These are phyloP conservation scores for Dictyostelium firmibasis DNA, from an alignment of 78 protist species.

Conservation along the genomic window DNA sequence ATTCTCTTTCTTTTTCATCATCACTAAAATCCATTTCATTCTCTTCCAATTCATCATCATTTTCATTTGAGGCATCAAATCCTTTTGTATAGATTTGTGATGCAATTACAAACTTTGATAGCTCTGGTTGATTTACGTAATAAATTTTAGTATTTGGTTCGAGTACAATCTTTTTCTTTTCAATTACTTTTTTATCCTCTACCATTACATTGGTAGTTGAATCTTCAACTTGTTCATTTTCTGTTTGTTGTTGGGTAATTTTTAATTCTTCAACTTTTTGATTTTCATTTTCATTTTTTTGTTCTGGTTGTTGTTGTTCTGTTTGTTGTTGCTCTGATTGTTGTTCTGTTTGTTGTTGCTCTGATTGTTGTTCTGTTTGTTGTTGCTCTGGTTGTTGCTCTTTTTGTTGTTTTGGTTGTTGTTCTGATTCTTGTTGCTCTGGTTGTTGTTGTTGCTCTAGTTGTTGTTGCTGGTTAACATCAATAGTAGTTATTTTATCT, in stretches of 20 bases:
- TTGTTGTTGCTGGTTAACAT: too few relatives aligned
- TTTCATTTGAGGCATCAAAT: slow-evolving; percentile 50
- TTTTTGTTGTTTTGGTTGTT: too few relatives aligned
- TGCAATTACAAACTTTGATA: slow-evolving; percentile 41
- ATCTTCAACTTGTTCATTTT: background rate
- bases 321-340: background rate
- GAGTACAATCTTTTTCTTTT: slow-evolving; percentile 11
- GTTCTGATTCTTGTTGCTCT: too few relatives aligned
- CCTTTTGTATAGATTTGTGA: slow-evolving; percentile 64
- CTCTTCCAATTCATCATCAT: slow-evolving; percentile 58
- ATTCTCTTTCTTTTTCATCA: slow-evolving; percentile 71
- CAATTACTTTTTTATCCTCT: background rate
- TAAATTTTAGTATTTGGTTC: background rate
- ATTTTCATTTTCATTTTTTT: background rate
- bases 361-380: too few relatives aligned
- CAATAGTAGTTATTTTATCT: background rate
- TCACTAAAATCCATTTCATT: slow-evolving; percentile 66
- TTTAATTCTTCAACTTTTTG: background rate
- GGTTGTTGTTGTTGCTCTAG: too few relatives aligned
- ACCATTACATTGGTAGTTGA: background rate
- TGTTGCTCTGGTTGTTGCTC: too few relatives aligned
- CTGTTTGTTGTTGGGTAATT: background rate
- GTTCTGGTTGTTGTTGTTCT: background rate
- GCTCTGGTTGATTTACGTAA: slow-evolving; percentile 63
- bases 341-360: background rate